These are phyloP conservation scores for Peterozyma xylosa DNA, from an alignment of 805 yeast genomes.

Conservation along the genomic window DNA sequence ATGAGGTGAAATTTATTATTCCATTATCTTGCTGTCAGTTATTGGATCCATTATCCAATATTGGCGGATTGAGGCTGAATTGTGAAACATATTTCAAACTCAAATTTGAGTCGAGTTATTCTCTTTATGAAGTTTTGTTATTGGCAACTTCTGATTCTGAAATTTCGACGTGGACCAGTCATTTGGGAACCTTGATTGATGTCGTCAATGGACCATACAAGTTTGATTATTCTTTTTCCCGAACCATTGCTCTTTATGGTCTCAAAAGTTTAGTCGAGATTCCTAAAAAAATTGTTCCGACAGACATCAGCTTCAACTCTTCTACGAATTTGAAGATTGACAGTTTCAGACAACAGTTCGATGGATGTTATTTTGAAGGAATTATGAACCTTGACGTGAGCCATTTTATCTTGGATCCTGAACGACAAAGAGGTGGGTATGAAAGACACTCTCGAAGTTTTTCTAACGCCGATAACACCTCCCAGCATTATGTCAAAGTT, in stretches of 20 bases:
- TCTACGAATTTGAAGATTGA: not conserved
- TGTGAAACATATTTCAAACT: conserved; percentile 31
- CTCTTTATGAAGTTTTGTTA: conserved; percentile 37
- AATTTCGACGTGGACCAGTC: conserved; percentile 29
- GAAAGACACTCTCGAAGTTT: not conserved
- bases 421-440: conserved; percentile 6
- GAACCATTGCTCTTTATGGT: conserved; percentile 9
- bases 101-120: conserved; percentile 33
- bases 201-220: conserved; percentile 24
- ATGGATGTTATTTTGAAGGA: conserved; percentile 17
- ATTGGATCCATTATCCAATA: conserved; percentile 15
- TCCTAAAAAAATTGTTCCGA: conserved; percentile 12
- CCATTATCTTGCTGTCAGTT: conserved; percentile 32
- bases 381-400: conserved; percentile 15
- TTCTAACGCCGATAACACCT: not conserved
- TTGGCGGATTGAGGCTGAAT: conserved; percentile 20
- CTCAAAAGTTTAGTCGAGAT: conserved; percentile 8
- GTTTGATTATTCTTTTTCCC: conserved; percentile 19
- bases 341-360: conserved; percentile 10
- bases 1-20: conserved; percentile 35
- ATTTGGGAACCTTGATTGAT: conserved; percentile 19
- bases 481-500: conserved; percentile 4
- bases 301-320: conserved; percentile 17
- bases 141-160: conserved; percentile 18
- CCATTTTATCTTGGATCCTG: conserved; percentile 7